Base-by-base conservation (phyloP, 495 filamentous ascomycete species). In the Monascus purpureus region DNA sequence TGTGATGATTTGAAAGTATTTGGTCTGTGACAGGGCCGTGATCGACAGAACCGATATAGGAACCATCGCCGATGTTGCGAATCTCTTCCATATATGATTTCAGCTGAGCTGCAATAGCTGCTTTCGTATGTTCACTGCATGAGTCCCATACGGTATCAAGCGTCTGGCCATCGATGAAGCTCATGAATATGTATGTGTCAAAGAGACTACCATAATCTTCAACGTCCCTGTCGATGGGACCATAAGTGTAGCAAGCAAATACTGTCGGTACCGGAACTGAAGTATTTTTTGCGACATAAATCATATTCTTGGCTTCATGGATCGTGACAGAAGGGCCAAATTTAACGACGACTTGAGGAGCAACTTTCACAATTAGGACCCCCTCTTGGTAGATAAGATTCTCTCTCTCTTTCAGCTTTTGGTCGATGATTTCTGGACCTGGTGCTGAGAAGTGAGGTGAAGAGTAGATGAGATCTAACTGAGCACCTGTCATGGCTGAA, bases 121-220 rank as follows among this genome's bases (percentile, higher is more conserved):
- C n/a, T 43, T 47, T 51, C 13, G 31, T 37, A 2, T 16, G 3
- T 13, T 28, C 23, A 14, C 40, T 37, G 19, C 18, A 43, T 16
- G 28, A 17, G 11, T 48, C 45, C 41, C 41, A 51, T 12, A 25
- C 26, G 8, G 18, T 28, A 16, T 48, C 28, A 18, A 51, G 36
- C 5, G 12, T 37, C 25, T 38, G 28, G 12, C 50, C 50, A 13
- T 47, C 43, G 26, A 52, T 35, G 16, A 43, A 52, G 14, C 45
- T 38, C 45, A 53, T 52, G 12, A 52, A 52, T 20, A 57, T 43
- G 28, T 52, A 52, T 22, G 38, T 42, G 41, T 43, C 44, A 28
- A 31, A 43, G 8, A 43, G 31, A 25, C 37, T 40, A 12, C 40
- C 37, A 17, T 47, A 41, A 22, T 42, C 35, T 8, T 24, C 16